Conservation (phyloP, 164 flowering plant genomes). For the Amborella trichopoda region DNA sequence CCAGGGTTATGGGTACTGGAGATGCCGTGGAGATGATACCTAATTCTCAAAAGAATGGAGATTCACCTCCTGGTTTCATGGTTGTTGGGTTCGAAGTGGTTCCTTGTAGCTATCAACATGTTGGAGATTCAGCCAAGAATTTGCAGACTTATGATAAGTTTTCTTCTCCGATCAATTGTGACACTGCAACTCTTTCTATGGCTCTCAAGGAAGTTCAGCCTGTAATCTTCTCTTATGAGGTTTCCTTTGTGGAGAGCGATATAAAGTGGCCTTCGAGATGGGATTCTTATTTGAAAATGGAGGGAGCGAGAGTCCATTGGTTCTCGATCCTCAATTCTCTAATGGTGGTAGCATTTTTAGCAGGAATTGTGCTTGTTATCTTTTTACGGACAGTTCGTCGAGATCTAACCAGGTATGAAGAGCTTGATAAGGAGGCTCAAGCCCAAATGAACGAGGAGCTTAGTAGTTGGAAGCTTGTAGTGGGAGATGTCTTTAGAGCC, state of each 20-base stretch:
- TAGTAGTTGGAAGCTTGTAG: constrained; percentile 88
- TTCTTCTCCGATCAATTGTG: constrained; percentile 46
- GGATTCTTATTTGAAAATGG: constrained; percentile 92
- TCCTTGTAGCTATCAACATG: constrained; percentile 51
- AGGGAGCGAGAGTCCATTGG: constrained; percentile 85
- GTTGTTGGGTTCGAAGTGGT: constrained; percentile 84
- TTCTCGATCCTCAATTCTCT: constrained; percentile 77
- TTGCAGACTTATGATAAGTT: constrained; percentile 39
- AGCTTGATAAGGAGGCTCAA: constrained; percentile 87
- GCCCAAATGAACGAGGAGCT: constrained; percentile 90
- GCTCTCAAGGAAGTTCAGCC: constrained; percentile 57
- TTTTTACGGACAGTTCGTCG: constrained; percentile 71
- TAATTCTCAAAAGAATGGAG: constrained; percentile 19
- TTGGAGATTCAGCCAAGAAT: constrained; percentile 35
- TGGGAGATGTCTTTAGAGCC: constrained; percentile 77
- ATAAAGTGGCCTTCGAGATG: constrained; percentile 90
- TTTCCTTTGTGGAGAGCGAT: constrained; percentile 55
- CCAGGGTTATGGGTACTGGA: constrained; percentile 75
- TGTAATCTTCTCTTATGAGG: constrained; percentile 57
- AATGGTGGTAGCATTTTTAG: constrained; percentile 81
- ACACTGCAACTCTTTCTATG: constrained; percentile 45
- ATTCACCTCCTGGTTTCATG: constrained; percentile 58
- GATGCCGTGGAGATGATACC: constrained; percentile 67
- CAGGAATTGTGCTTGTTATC: constrained; percentile 84
- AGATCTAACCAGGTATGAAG: constrained; percentile 74